Evolutionary conservation across 345 rosid species (phyloP).

Genomic region (Kernera saxatilis): DNA sequence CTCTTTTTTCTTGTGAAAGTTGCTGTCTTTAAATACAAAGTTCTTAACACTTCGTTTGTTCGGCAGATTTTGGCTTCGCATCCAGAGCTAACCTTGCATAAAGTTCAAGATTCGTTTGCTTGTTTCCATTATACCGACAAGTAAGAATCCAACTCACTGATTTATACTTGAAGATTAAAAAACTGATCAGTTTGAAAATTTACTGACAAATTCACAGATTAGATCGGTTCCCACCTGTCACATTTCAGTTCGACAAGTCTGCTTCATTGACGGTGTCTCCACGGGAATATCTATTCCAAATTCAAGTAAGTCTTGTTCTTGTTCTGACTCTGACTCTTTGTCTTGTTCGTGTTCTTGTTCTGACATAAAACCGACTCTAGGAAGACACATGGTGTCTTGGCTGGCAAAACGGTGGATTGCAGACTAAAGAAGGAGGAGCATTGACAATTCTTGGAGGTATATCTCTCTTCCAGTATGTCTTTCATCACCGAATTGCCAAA

Average conservation of each 20-base stretch:
- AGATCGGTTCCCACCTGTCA: conserved; percentile 68
- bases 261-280: conserved; percentile 56
- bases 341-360: background rate
- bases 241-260: conserved; percentile 59
- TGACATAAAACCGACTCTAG: conserved; percentile 32
- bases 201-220: conserved; percentile 46
- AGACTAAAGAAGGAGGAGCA: conserved; percentile 45
- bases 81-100: conserved; percentile 45
- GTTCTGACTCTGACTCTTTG: background rate
- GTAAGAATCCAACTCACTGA: conserved; percentile 41
- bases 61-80: conserved; percentile 48
- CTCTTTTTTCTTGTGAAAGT: background rate
- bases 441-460: conserved; percentile 83
- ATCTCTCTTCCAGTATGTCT: background rate
- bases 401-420: conserved; percentile 62
- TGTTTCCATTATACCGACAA: conserved; percentile 51
- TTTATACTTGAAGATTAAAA: no score
- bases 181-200: no score
- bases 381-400: conserved; percentile 72
- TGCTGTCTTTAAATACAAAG: background rate
- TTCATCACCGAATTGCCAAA: background rate
- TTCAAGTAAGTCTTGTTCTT: conserved; percentile 37
- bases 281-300: conserved; percentile 62
- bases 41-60: background rate
- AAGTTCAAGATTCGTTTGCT: conserved; percentile 53